These are phyloP conservation scores for Caryopteris hybrid DNA, from an alignment of 305 asterid genomes.

Conservation along the genomic window DNA sequence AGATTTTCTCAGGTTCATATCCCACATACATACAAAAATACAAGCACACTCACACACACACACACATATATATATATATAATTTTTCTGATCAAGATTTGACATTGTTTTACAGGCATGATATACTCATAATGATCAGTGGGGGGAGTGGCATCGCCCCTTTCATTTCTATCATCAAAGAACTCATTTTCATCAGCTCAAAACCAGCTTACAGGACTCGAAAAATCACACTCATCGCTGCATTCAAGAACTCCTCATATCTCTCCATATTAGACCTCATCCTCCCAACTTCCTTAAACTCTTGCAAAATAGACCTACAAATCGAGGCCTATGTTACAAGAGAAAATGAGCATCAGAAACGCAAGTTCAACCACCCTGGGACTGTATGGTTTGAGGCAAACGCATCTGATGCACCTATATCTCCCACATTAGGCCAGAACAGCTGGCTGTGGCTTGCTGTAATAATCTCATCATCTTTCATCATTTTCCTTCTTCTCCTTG, in stretches of 20 bases:
- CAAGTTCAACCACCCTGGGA: constrained; percentile 26
- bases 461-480: constrained; percentile 55
- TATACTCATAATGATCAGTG: constrained; percentile 69
- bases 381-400: constrained; percentile 44
- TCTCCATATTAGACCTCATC: constrained; percentile 61
- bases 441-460: constrained; percentile 69
- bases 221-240: constrained; percentile 37
- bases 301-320: constrained; percentile 37
- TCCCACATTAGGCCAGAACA: constrained; percentile 52
- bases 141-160: constrained; percentile 96
- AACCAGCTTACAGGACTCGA: constrained; percentile 48
- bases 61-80: too few relatives aligned
- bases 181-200: constrained; percentile 40
- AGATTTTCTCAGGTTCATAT: constrained; percentile 71
- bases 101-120: constrained; percentile 58
- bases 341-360: constrained; percentile 41
- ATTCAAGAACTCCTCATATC: constrained; percentile 53
- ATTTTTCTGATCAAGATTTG: too few relatives aligned
- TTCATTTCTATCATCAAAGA: constrained; percentile 79
- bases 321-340: constrained; percentile 66
- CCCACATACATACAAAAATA: too few relatives aligned
- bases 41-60: too few relatives aligned
- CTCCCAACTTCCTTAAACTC: constrained; percentile 41
- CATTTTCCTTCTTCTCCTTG: constrained; percentile 45
- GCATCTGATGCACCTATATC: constrained; percentile 43